These are phyloP conservation scores for Xylariaceae sp. DNA, from an alignment of 2,329 filamentous ascomycete genomes.

Conservation along the genomic window DNA sequence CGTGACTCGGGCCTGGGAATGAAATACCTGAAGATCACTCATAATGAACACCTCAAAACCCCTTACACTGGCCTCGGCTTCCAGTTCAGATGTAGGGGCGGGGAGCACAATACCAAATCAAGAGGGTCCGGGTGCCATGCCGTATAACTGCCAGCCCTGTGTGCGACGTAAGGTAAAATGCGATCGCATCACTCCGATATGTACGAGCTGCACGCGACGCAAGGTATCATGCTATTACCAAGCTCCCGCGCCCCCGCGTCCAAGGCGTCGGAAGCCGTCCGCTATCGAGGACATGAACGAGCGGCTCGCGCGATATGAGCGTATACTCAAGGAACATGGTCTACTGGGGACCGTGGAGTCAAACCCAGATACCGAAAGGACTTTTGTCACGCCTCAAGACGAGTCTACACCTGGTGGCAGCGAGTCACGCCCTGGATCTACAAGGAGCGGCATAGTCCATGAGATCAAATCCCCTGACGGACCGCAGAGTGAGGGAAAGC, in stretches of 20 bases:
- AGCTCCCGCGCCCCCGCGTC: slow-evolving; percentile 34
- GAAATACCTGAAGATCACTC: no score
- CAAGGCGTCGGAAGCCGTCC: slow-evolving; percentile 28
- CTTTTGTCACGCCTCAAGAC: no score
- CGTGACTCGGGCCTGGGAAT: no score
- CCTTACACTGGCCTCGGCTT: no score
- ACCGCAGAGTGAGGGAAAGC: slow-evolving; percentile 12
- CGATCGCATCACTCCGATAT: slow-evolving; percentile 23
- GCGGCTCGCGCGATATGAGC: slow-evolving; percentile 39
- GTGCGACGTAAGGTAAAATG: slow-evolving; percentile 31
- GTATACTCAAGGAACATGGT: slow-evolving; percentile 35
- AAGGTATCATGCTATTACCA: slow-evolving; percentile 40
- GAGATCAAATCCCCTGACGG: background rate
- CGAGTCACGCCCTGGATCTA: background rate
- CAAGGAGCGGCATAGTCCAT: background rate
- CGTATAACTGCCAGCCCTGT: slow-evolving; percentile 29
- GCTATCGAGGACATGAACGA: slow-evolving; percentile 28
- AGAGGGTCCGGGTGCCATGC: background rate
- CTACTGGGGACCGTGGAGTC: slow-evolving; percentile 22
- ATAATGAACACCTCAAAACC: no score
- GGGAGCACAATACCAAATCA: no score
- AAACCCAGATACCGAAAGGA: background rate
- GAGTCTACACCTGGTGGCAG: background rate
- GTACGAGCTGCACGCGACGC: slow-evolving; percentile 25
- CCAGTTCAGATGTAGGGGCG: no score